Evolutionary conservation across 148 eudicot genomes (phyloP), one percentile per base, ranked within the genome.

Genomic region (Salicornia ramosissima): DNA sequence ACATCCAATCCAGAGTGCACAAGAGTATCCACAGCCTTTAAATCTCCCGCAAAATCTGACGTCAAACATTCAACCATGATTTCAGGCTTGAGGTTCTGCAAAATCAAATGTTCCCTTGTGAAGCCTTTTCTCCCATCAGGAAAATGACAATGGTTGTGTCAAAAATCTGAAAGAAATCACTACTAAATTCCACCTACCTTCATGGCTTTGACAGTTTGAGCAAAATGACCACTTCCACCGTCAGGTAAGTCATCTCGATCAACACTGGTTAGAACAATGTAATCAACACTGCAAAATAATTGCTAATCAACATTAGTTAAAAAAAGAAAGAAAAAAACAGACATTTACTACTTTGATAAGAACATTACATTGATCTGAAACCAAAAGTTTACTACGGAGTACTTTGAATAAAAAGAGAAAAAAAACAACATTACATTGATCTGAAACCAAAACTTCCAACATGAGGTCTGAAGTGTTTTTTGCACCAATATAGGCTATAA

Each of bases 151-250:
- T 36, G 57, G 3, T 1, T 40, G 10, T 34, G 21, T 15, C 19
- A n/a, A 61, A 57, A 34, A 5, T 18, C 46, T 15, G 10, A 43
- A 33, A 40, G n/a, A 56, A 22, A 13, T 19, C 16, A 10, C 19
- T 69, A 66, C 64, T 61, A 26, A 59, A 15, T 40, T 22, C 58
- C 24, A 55, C 22, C 31, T 52, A 86, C 98, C 96, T 93, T 93
- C 92, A 93, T 76, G 15, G 92, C 87, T 81, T 78, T 77, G 42
- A 93, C 98, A n/a, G 98, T 93, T 80, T 88, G 81, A 49, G 94
- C 90, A 84, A 93, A 90, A 85, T 93, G 98, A 64, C 88, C 84
- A 74, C 98, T 93, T 54, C 98, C 98, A 80, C 96, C 98, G 79
- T 93, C 98, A 69, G 86, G 95, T 78, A 93, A 43, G 80, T 93